Evolutionary conservation across 2,329 filamentous ascomycete species (phyloP), one percentile per base, ranked within the genome.

Genomic region (Alternaria consortialis): DNA sequence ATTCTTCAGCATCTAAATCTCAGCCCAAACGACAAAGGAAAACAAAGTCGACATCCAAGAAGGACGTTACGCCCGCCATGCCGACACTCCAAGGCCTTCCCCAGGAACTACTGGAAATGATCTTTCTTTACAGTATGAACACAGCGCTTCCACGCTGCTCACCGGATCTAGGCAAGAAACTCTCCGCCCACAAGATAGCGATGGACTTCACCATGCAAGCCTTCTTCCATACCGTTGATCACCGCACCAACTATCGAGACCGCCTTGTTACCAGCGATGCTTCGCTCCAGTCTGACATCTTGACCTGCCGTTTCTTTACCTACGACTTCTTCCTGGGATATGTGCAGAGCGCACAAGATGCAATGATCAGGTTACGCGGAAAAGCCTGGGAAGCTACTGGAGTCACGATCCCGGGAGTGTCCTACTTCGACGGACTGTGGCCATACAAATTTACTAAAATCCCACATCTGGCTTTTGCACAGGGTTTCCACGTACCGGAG

Each of bases 121-220:
- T 79, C 8, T 79, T 79, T 42, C 66, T 79, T 7, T 57, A 76
- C 53, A 76, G 72, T 59, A 76, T 76, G 74, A 79, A 77, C 59
- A 70, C 72, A 6, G 62, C 71, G 1, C 72, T 79, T 15, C 75
- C 77, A 27, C 70, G 70, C 7, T 66, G 69, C 17, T 78, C 73
- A 7, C 71, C 69, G 5, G 59, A 64, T 7, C 56, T 79, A 5
- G 77, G 73, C 48, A 71, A 62, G n/a, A 75, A 68, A 51, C 68
- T 79, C 6, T 77, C 74, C 6, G 74, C 75, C 8, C 62, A 54
- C 13, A 50, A 72, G 9, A 62, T 76, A 5, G 69, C 56, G 8
- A 63, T 77, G 64, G 69, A 75, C 46, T 74, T 71, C 53, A 70
- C 69, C 37, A 74, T 78, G 67, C 71, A 66, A 12, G 59, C 64